Evolutionary conservation across 306 rosid genomes (phyloP).

Genomic region (Glycine tomentella): DNA sequence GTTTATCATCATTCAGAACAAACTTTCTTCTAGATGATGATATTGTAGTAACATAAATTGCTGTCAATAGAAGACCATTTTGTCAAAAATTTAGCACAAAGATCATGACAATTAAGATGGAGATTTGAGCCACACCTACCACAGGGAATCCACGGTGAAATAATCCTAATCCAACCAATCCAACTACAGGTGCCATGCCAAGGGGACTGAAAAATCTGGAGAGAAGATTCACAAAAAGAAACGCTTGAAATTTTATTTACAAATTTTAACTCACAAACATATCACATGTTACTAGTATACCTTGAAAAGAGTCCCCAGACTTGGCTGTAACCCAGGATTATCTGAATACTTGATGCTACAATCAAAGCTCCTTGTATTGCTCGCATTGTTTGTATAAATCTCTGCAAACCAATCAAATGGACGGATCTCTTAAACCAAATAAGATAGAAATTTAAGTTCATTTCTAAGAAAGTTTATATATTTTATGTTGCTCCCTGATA

Average conservation of each 20-base stretch:
- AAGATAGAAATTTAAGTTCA: constrained; percentile 62
- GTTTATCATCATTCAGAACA: constrained; percentile 10
- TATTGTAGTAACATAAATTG: constrained; percentile 6
- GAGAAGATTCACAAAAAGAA: constrained; percentile 39
- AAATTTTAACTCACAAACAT: constrained; percentile 6
- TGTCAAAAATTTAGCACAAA: constrained; percentile 4
- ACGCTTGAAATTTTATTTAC: constrained; percentile 32
- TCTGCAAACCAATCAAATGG: constrained; percentile 95
- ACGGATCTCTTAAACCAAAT: constrained; percentile 78
- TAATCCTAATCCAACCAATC: constrained; percentile 92
- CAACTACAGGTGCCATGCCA: constrained; percentile 98
- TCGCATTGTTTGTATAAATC: constrained; percentile 94
- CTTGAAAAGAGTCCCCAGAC: constrained; percentile 95
- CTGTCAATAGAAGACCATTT: constrained; percentile 16
- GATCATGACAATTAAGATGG: constrained; percentile 19
- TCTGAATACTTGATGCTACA: constrained; percentile 93
- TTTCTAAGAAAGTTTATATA: constrained; percentile 43
- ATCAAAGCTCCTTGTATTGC: constrained; percentile 98
- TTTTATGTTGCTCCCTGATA: constrained; percentile 27
- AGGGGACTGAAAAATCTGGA: constrained; percentile 97
- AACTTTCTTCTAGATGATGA: constrained; percentile 16
- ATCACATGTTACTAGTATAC: constrained; percentile 49
- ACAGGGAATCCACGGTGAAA: constrained; percentile 87
- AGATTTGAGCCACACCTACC: constrained; percentile 57
- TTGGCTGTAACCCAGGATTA: constrained; percentile 96